Conservation (phyloP, 1,284 basidiomycete genomes). For the Moesziomyces sp. region DNA sequence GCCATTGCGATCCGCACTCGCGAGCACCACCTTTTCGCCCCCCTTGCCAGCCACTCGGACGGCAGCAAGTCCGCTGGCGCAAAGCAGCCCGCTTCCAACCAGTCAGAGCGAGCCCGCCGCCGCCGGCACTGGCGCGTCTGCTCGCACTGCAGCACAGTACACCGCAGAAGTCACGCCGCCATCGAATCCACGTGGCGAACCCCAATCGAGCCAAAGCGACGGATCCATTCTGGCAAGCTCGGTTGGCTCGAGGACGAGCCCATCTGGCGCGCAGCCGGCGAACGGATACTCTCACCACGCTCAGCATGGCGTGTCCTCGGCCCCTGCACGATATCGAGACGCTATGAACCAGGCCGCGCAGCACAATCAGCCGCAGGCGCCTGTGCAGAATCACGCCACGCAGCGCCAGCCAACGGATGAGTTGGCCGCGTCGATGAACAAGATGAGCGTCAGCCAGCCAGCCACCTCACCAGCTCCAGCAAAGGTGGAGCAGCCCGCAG, state of each 20-base stretch:
- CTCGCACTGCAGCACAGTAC: not conserved
- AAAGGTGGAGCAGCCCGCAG: not conserved
- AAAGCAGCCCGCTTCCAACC: constrained; percentile 16
- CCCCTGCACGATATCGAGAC: constrained; percentile 26
- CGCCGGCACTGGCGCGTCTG: constrained; percentile 2
- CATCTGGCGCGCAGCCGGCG: not conserved
- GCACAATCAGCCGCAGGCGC: not conserved
- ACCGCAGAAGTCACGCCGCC: not conserved
- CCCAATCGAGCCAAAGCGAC: constrained; percentile 31
- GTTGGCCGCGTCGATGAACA: constrained; percentile 26
- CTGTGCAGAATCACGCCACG: not conserved
- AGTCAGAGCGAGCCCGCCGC: constrained; percentile 45
- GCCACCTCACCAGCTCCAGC: not conserved
- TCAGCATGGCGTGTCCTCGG: constrained; percentile 5
- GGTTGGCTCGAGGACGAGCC: constrained; percentile 5
- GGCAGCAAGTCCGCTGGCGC: constrained; percentile 9
- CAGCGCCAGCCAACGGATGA: constrained; percentile 5
- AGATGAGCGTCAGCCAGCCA: constrained; percentile 15
- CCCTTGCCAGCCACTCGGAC: constrained; percentile 25
- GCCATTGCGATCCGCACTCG: constrained; percentile 36
- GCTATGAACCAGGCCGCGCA: constrained; percentile 7
- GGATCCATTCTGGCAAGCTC: constrained; percentile 13
- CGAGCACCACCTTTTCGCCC: constrained; percentile 43
- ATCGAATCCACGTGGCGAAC: not conserved
- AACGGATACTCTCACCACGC: not conserved